Base-by-base conservation (phyloP, 495 filamentous ascomycete genomes). In the Daldinia grandis region DNA sequence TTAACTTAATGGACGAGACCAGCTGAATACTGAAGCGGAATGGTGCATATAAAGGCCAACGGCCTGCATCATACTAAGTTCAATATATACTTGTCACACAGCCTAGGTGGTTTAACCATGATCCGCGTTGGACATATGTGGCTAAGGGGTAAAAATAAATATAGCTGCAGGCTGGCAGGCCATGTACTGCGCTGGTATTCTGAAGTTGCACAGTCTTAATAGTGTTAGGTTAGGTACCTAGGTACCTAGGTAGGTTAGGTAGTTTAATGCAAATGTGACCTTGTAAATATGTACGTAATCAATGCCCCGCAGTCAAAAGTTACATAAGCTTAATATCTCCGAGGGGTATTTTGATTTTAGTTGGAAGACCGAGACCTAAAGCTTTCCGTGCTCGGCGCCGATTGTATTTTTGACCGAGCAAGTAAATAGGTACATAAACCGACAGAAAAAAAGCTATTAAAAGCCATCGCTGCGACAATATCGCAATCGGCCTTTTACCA, bases 321-420 rank as follows among this genome's bases (percentile, higher is more conserved):
- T 54, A 47, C 50, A 54, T 54, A 54, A 28, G 50, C 14, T 54
- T 54, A 35, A 40, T 73, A 73, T 64, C 59, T 69, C 70, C 70
- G 70, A 72, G 61, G 59, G 25, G 60, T 60, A 44, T 25, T 53
- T 51, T 50, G 21, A 25, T 37, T 67, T 38, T 8, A 3, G 58
- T 14, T 31, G 21, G 15, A 19, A 60, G 30, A 14, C 24, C 64
- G 28, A 30, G 38, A 47, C 42, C 42, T 30, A 42, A 38, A 68
- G 37, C 42, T 21, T 38, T 65, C 65, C 25, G 33, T 59, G 66
- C 72, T 75, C 75, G 75, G 75, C 72, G 75, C 69, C 67, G 68
- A 72, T 40, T 54, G 42, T 21, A 24, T 49, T 64, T 68, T 75
- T 64, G 53, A 38, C 75, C 75, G 75, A 76, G 66, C 68, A 24